Evolutionary conservation across 2,329 filamentous ascomycete species (phyloP).

Genomic region (Pseudofabraea citricarpa): DNA sequence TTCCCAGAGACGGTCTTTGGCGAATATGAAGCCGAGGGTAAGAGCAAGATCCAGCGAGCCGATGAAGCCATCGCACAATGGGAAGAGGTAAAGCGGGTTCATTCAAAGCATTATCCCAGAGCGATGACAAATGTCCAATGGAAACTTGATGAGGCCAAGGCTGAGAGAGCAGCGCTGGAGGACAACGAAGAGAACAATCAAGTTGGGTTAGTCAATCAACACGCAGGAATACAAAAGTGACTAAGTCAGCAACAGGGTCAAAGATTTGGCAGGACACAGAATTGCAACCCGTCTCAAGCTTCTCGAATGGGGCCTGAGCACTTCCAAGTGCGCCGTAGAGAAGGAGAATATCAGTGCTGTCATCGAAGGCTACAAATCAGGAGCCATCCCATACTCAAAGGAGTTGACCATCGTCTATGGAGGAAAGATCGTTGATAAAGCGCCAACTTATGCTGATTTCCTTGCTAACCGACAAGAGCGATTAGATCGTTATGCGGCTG

Average conservation of each 20-base stretch:
- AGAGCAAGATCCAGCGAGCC: slow-evolving; percentile 13
- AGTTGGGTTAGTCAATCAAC: slow-evolving; percentile 17
- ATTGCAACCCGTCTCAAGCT: slow-evolving; percentile 29
- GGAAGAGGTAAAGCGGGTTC: slow-evolving; percentile 10
- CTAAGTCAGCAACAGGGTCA: slow-evolving; percentile 10
- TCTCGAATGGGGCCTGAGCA: slow-evolving; percentile 28
- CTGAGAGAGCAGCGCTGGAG: slow-evolving; percentile 19
- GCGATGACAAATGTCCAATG: slow-evolving; percentile 8
- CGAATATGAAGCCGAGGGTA: slow-evolving; percentile 8
- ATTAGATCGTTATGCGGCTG: slow-evolving; percentile 32
- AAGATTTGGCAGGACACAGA: slow-evolving; percentile 14
- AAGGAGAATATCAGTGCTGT: slow-evolving; percentile 36
- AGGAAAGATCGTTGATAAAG: slow-evolving; percentile 37
- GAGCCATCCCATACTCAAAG: slow-evolving; percentile 33
- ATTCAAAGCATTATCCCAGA: slow-evolving; percentile 8
- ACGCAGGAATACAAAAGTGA: neutral
- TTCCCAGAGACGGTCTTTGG: slow-evolving; percentile 11
- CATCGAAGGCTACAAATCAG: slow-evolving; percentile 35
- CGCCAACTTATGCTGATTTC: slow-evolving; percentile 33
- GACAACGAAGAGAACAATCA: slow-evolving; percentile 29
- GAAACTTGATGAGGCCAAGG: slow-evolving; percentile 6
- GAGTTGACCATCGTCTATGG: slow-evolving; percentile 38
- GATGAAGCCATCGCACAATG: slow-evolving; percentile 9
- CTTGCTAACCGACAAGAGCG: slow-evolving; percentile 32
- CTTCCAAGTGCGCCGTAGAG: slow-evolving; percentile 31